Base-by-base conservation (phyloP, 2,329 filamentous ascomycete species). In the Rhytidhysteron rufulum region DNA sequence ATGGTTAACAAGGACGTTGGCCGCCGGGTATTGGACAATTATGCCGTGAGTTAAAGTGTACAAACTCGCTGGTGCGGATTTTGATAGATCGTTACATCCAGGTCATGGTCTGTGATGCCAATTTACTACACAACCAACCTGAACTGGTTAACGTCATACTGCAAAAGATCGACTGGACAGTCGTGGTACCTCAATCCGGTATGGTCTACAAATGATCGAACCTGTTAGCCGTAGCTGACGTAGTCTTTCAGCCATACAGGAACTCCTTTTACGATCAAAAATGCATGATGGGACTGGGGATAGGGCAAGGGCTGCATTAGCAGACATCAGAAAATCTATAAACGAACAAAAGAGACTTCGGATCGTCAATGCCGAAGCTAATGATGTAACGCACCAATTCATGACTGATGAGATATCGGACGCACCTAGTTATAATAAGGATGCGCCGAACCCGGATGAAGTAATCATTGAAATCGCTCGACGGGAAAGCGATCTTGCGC, bases 51-150 rank as follows among this genome's bases (percentile, higher is more conserved):
- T 33, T 21, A 11, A 22, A 13, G 22, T 19, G 18, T 3, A 37
- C 29, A 30, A 25, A 29, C 11, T 25, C 18, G 9, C 19, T n/a
- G 8, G 11, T 21, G 17, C n/a, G 27, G 21, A 21, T 19, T 7
- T 17, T 32, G 7, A 31, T 27, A 21, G n/a, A 32, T 39, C 15
- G 29, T 22, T 17, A 13, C 9, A 37, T 21, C 13, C 18, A 39
- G 37, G 30, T 39, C 16, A 39, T 39, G 18, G 31, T 39, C 15
- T 39, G 37, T 15, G 37, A 39, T 19, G 30, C 37, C 10, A 27
- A 39, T 18, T 20, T 39, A 18, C 30, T 39, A 8, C 30, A 32
- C 11, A 32, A 22, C 3, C 37, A 39, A 33, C 18, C 15, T 11
- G 37, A 39, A n/a, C 27, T 39, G 11, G 32, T 39, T 39, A 10